These are phyloP conservation scores for Penicillium sclerotigenum DNA, from an alignment of 2,329 filamentous ascomycete species.

Conservation along the genomic window DNA sequence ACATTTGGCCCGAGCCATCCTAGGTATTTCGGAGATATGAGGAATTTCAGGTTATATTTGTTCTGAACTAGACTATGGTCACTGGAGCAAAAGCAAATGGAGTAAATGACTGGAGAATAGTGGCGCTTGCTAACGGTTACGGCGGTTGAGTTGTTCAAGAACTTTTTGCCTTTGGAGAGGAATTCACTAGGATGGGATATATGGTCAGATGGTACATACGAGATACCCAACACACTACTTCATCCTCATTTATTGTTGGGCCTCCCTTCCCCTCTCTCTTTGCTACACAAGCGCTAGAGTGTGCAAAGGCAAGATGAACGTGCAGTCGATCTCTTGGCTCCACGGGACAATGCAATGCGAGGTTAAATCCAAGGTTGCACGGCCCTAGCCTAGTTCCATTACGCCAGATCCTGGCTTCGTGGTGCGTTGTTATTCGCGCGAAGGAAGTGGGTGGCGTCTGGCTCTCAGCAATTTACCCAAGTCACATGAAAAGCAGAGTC, in stretches of 20 bases:
- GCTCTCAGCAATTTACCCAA: conserved; percentile 1
- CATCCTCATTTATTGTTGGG: not conserved
- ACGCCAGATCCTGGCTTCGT: conserved; percentile 17
- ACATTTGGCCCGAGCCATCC: conserved; percentile 20
- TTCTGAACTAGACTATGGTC: not conserved
- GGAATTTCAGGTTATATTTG: not conserved
- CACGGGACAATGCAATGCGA: conserved; percentile 29
- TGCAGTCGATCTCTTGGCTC: conserved; percentile 28
- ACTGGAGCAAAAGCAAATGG: not conserved
- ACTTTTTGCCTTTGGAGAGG: not conserved
- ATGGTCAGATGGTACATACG: not conserved
- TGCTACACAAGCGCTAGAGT: conserved; percentile 5
- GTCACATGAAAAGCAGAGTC: conserved; percentile 1
- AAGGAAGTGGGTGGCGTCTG: not conserved
- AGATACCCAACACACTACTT: not conserved
- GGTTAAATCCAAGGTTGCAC: conserved; percentile 27
- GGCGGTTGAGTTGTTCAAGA: not conserved
- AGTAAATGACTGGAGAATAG: conserved; percentile 1
- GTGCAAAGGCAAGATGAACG: conserved; percentile 23
- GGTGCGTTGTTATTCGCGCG: conserved; percentile 18
- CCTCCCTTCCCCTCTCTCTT: not conserved
- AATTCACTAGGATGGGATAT: not conserved
- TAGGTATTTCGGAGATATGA: conserved; percentile 13
- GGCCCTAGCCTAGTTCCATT: conserved; percentile 10
- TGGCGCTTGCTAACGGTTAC: conserved; percentile 7